These are phyloP conservation scores for Pigoraptor vietnamica DNA, from an alignment of 78 protist species.

Conservation along the genomic window DNA sequence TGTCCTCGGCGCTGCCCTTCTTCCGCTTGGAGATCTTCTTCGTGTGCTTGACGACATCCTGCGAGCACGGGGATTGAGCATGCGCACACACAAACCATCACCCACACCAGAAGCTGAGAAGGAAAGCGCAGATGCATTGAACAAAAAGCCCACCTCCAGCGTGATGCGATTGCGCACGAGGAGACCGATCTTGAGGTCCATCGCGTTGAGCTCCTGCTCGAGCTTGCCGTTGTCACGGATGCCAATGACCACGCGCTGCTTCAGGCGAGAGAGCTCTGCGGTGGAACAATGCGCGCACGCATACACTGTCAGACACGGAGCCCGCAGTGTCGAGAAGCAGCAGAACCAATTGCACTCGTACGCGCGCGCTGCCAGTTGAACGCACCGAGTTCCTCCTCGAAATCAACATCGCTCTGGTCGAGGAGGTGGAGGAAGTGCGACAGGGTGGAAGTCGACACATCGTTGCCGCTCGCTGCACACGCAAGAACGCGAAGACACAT, in stretches of 20 bases:
- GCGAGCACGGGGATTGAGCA: background rate
- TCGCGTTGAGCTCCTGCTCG: conserved; percentile 2
- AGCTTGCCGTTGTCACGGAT: background rate
- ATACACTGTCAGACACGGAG: too few relatives aligned
- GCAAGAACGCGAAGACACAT: background rate
- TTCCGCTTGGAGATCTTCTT: background rate
- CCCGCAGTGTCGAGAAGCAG: too few relatives aligned
- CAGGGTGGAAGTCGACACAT: background rate
- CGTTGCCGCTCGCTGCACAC: background rate
- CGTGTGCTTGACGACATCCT: conserved; percentile 11
- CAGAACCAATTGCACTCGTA: too few relatives aligned
- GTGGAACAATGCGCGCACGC: background rate
- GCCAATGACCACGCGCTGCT: conserved; percentile 2
- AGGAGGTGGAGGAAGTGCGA: conserved; percentile 5
- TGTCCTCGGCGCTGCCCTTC: background rate
- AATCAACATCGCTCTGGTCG: background rate
- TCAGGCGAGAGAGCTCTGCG: conserved; percentile 2
- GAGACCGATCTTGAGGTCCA: conserved; percentile 35
- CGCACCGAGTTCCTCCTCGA: conserved; percentile 6
- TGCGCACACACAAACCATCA: background rate
- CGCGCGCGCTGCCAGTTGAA: background rate
- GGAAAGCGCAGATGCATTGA: background rate
- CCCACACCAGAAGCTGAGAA: background rate
- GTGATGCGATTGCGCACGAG: conserved; percentile 7
- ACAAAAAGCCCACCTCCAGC: background rate